Conservation (phyloP, 306 rosid genomes). For the Phaseolus lunatus region DNA sequence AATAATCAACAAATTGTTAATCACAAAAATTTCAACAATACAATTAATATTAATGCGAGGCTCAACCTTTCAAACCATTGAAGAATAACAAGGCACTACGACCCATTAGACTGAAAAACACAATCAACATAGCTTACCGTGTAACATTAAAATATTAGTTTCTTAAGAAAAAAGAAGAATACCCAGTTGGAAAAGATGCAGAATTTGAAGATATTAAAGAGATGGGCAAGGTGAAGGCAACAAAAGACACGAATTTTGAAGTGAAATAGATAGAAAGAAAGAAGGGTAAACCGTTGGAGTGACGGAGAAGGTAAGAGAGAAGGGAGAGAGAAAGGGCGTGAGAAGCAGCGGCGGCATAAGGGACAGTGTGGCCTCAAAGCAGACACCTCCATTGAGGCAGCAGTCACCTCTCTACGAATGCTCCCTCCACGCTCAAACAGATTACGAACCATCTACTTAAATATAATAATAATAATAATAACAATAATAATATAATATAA, state of each 20-base stretch:
- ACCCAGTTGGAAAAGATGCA: conserved; percentile 34
- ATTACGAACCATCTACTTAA: conserved; percentile 33
- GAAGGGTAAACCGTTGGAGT: conserved; percentile 53
- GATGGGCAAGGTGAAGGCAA: conserved; percentile 15
- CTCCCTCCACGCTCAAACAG: conserved; percentile 47
- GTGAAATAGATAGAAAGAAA: background rate
- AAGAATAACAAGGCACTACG: conserved; percentile 7
- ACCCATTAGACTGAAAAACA: background rate
- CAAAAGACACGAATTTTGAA: background rate
- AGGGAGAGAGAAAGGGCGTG: conserved; percentile 43
- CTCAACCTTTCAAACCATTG: conserved; percentile 30
- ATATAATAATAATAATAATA: background rate
- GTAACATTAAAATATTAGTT: background rate
- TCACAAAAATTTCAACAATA: background rate
- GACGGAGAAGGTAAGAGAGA: conserved; percentile 55
- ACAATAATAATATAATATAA: no score
- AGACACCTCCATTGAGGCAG: conserved; percentile 63
- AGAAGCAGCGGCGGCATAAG: conserved; percentile 59
- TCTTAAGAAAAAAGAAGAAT: background rate
- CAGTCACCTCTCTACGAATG: conserved; percentile 49
- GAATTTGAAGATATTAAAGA: conserved; percentile 25
- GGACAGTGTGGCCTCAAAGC: conserved; percentile 67
- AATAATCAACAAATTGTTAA: background rate
- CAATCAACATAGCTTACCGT: background rate
- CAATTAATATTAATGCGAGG: background rate